Evolutionary conservation across 2,329 filamentous ascomycete species (phyloP).

Genomic region (Westerdykella sp.): DNA sequence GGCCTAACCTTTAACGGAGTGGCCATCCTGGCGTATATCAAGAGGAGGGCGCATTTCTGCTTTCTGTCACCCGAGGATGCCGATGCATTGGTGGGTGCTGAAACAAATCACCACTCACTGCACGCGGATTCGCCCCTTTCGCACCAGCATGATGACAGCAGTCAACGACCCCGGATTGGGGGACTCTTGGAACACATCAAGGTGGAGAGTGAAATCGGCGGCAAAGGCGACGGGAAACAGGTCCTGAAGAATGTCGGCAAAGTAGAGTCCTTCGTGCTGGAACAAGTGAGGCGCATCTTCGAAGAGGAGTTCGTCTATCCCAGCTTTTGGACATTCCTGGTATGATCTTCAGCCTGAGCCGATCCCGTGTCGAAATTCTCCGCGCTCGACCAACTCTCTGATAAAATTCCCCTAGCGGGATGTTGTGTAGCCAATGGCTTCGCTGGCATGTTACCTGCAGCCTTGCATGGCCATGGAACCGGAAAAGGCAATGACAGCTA

Average conservation of each 20-base stretch:
- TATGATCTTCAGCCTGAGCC: slow-evolving; percentile 45
- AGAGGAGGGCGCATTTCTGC: slow-evolving; percentile 84
- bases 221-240: slow-evolving; percentile 84
- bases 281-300: slow-evolving; percentile 94
- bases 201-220: slow-evolving; percentile 96
- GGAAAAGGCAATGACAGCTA: slow-evolving; percentile 5
- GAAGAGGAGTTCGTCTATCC: slow-evolving; percentile 98
- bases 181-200: slow-evolving; percentile 85
- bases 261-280: slow-evolving; percentile 93
- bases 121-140: slow-evolving; percentile 21
- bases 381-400: slow-evolving; percentile 4
- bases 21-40: slow-evolving; percentile 84
- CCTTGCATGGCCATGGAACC: slow-evolving; percentile 4
- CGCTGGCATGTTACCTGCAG: slow-evolving; percentile 12
- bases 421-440: slow-evolving; percentile 6
- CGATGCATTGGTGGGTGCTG: slow-evolving; percentile 53
- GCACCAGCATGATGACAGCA: slow-evolving; percentile 11
- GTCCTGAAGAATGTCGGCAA: slow-evolving; percentile 98
- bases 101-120: slow-evolving; percentile 32
- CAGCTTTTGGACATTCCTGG: slow-evolving; percentile 95
- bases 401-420: slow-evolving; percentile 8
- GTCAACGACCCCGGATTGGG: slow-evolving; percentile 50
- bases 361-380: not conserved
- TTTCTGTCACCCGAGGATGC: slow-evolving; percentile 92
- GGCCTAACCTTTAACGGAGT: slow-evolving; percentile 93